Percentiles rank a stretch among this genome's conserved stretches.
Evolutionary conservation across 257 asterid genomes (phyloP).

Genomic region (Petunia secreta): DNA sequence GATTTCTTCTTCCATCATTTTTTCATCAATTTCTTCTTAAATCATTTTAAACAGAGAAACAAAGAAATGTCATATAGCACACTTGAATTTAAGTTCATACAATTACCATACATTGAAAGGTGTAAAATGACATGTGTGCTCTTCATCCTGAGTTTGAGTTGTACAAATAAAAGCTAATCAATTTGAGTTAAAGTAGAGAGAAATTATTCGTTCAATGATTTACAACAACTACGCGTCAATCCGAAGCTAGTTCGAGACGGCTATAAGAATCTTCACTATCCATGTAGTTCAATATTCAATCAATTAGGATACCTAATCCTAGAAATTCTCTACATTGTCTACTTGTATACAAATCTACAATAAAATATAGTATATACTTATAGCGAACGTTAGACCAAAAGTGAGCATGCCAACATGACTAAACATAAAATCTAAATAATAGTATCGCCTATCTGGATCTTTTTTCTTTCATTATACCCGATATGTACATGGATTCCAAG

Average conservation of each 20-base stretch:
- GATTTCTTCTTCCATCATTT: constrained; percentile 13
- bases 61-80: neutral
- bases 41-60: neutral
- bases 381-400: neutral
- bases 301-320: neutral
- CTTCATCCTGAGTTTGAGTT: neutral
- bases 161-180: neutral
- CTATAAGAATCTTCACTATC: neutral
- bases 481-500: neutral
- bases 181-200: neutral
- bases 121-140: neutral
- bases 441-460: neutral
- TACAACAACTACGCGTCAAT: neutral
- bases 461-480: neutral
- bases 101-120: constrained; percentile 13
- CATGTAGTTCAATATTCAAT: neutral
- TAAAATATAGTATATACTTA: neutral
- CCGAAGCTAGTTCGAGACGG: neutral
- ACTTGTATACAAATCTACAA: constrained; percentile 5
- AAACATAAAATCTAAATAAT: neutral
- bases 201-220: neutral
- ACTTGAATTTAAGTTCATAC: neutral
- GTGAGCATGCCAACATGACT: neutral
- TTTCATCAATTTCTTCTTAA: constrained; percentile 14
- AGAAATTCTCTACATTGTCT: neutral